These are phyloP conservation scores for Solanum ossicruentum DNA, from an alignment of 257 asterid species.

Conservation along the genomic window DNA sequence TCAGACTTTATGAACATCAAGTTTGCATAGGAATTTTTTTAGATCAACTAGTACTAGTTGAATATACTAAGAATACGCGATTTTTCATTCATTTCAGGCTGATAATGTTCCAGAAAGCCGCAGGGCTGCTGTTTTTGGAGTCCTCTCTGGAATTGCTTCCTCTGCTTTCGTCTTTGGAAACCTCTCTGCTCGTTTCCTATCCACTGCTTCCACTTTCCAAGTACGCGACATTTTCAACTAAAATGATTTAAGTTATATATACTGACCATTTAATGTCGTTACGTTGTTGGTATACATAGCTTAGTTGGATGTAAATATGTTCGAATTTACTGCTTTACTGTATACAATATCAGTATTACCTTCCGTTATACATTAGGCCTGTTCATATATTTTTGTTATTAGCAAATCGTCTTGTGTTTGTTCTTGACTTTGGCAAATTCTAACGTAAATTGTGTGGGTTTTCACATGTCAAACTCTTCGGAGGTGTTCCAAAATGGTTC, in stretches of 20 bases:
- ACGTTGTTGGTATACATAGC: background rate
- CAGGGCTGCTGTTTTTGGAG: conserved; percentile 64
- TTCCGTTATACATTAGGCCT: background rate
- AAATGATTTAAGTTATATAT: background rate
- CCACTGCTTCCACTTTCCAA: conserved; percentile 64
- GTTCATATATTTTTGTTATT: background rate
- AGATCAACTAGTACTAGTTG: background rate
- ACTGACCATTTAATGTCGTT: background rate
- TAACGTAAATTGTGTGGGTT: too few species aligned
- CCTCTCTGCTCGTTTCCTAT: conserved; percentile 66
- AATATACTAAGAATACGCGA: background rate
- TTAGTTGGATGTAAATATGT: background rate
- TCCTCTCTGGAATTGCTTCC: conserved; percentile 69
- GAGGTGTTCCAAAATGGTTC: too few species aligned
- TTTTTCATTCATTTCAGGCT: conserved; percentile 38
- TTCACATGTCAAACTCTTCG: too few species aligned
- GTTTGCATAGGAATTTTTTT: background rate
- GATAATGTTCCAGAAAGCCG: conserved; percentile 68
- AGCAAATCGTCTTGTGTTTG: too few species aligned
- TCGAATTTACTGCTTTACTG: too few species aligned
- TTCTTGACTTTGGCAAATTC: too few species aligned
- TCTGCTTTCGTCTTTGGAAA: conserved; percentile 85
- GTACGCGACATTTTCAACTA: conserved; percentile 12
- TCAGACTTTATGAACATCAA: background rate
- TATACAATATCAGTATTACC: too few species aligned